A percentile compares a stretch with the other conserved stretches of the same genome.
phyloP scores from a whole-genome alignment of 2,329 filamentous ascomycete species.

The Alternaria brassicicola region DNA sequence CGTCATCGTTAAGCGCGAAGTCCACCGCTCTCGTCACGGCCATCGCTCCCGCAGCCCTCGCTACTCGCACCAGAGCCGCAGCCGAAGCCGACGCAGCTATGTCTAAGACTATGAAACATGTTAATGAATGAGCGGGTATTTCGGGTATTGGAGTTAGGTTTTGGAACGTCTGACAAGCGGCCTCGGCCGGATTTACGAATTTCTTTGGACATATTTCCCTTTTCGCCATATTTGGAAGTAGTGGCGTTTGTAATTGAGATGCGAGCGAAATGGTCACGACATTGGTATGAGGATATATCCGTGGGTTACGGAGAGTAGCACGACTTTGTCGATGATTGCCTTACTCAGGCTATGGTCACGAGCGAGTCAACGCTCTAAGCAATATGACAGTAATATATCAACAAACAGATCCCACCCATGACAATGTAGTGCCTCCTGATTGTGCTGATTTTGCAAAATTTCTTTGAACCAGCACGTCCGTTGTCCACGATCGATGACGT shows the following conservation, averaged over 20 bases:
- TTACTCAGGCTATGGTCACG: not conserved
- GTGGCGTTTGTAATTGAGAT: not conserved
- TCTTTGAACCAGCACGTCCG: not conserved
- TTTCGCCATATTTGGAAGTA: slow-evolving; percentile 11
- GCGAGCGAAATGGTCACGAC: slow-evolving; percentile 3
- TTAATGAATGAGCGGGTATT: not conserved
- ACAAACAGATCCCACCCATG: not conserved
- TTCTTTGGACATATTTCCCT: slow-evolving; percentile 23
- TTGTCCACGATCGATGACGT: not conserved
- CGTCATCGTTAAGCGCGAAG: slow-evolving; percentile 61
- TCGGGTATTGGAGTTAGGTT: slow-evolving; percentile 2
- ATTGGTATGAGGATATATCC: slow-evolving; percentile 10
- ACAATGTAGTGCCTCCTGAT: not conserved
- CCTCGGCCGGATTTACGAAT: slow-evolving; percentile 20
- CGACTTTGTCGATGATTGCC: slow-evolving; percentile 5
- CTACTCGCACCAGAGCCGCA: slow-evolving; percentile 42
- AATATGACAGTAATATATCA: not conserved
- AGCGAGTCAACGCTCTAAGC: not conserved
- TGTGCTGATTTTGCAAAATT: not conserved
- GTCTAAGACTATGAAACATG: slow-evolving; percentile 25
- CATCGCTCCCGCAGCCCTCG: slow-evolving; percentile 49
- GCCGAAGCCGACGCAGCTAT: slow-evolving; percentile 48
- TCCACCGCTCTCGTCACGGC: slow-evolving; percentile 53
- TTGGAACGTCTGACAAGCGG: slow-evolving; percentile 1
- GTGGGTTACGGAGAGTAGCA: not conserved